Evolutionary conservation across 1,284 basidiomycete species (phyloP).

Genomic region (Xerocomus minutiporus): DNA sequence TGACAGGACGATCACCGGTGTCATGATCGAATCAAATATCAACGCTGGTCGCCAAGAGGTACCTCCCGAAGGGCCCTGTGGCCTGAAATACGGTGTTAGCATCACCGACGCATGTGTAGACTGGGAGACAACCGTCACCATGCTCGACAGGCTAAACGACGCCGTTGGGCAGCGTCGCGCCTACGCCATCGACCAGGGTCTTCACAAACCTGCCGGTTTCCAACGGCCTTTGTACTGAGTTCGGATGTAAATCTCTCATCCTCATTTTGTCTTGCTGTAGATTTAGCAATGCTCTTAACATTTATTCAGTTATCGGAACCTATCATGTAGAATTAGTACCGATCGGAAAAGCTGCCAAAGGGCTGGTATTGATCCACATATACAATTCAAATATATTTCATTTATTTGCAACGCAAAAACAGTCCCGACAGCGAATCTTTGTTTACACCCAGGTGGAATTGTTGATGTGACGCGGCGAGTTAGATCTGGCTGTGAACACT

Average conservation of each 20-base stretch:
- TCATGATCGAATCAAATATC: slow-evolving; percentile 96
- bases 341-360: not conserved
- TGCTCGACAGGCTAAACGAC: slow-evolving; percentile 72
- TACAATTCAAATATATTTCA: not conserved
- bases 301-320: slow-evolving; percentile 5
- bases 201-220: slow-evolving; percentile 31
- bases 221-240: slow-evolving; percentile 13
- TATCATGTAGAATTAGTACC: slow-evolving; percentile 1
- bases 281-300: slow-evolving; percentile 6
- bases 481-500: too few relatives aligned
- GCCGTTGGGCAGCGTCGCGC: slow-evolving; percentile 38
- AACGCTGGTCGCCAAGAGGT: slow-evolving; percentile 85
- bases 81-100: slow-evolving; percentile 79
- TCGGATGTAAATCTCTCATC: not conserved
- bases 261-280: slow-evolving; percentile 3
- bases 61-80: slow-evolving; percentile 55
- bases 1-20: slow-evolving; percentile 81
- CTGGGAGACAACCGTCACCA: slow-evolving; percentile 79
- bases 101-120: slow-evolving; percentile 94
- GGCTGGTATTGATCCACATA: not conserved
- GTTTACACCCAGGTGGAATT: too few relatives aligned
- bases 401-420: not conserved
- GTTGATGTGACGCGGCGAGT: too few relatives aligned
- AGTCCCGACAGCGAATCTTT: too few relatives aligned
- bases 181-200: slow-evolving; percentile 33